phyloP scores from a whole-genome alignment of 1,284 basidiomycete genomes.

The Ceratobasidium papillatum region DNA sequence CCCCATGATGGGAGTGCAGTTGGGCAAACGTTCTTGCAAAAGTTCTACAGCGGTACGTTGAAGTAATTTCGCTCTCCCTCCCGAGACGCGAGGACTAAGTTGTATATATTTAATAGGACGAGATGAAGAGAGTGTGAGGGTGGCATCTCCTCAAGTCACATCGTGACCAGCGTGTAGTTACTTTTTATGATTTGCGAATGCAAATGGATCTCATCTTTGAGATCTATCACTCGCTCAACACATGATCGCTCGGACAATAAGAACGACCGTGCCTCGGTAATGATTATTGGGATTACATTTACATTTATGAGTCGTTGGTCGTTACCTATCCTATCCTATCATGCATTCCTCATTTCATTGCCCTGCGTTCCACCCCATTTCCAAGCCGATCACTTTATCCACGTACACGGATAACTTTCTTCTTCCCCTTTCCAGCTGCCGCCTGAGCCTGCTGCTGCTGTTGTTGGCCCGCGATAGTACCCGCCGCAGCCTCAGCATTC shows the following conservation, averaged over 20 bases:
- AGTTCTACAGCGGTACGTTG: conserved; percentile 79
- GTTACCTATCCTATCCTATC: neutral
- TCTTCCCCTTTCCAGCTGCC: conserved; percentile 43
- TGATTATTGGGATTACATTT: conserved; percentile 29
- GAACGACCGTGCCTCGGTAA: neutral
- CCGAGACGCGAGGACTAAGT: neutral
- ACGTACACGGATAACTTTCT: conserved; percentile 44
- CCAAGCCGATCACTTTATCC: neutral
- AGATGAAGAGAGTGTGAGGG: conserved; percentile 43
- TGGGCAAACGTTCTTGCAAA: conserved; percentile 76
- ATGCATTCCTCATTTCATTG: neutral
- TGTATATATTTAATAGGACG: conserved; percentile 38
- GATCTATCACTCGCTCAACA: neutral
- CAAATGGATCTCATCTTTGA: neutral
- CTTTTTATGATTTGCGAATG: neutral
- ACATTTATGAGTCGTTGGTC: conserved; percentile 26
- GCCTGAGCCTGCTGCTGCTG: conserved; percentile 29
- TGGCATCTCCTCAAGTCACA: neutral
- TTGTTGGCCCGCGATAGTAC: conserved; percentile 21
- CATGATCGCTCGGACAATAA: neutral
- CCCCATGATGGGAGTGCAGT: conserved; percentile 57
- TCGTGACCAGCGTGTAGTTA: neutral
- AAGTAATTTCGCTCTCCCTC: neutral
- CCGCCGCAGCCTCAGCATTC: conserved; percentile 30
- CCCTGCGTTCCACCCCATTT: neutral